A percentile compares a stretch with the other conserved stretches of the same genome.
These are phyloP conservation scores for Phoenix dactylifera DNA, from an alignment of 176 grass and related monocot genomes.

Conservation along the genomic window DNA sequence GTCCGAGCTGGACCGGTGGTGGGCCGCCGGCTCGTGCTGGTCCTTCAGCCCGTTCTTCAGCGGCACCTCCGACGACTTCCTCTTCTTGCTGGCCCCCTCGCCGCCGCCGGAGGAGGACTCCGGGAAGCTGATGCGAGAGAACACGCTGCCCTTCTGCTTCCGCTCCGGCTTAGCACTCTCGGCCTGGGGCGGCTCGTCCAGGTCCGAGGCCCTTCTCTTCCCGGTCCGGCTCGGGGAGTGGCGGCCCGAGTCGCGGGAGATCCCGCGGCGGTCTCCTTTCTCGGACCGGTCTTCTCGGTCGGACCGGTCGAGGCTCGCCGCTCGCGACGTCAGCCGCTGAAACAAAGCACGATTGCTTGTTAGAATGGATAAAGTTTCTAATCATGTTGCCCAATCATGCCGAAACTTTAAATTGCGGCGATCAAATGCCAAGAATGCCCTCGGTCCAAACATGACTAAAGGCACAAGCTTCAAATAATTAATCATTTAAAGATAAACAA, in stretches of 20 bases:
- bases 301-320: conserved; percentile 21
- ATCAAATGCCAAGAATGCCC: too few species aligned
- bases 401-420: too few species aligned
- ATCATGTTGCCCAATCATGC: too few species aligned
- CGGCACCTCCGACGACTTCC: conserved; percentile 32
- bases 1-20: conserved; percentile 1
- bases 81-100: conserved; percentile 38
- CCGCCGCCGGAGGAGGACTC: conserved; percentile 20
- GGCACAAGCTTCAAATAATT: too few species aligned
- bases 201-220: conserved; percentile 66
- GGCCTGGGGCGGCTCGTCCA: conserved; percentile 24
- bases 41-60: conserved; percentile 21
- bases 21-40: not conserved
- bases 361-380: not conserved
- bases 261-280: conserved; percentile 15
- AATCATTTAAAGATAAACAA: too few species aligned
- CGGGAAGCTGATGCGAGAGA: conserved; percentile 94
- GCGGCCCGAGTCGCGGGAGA: conserved; percentile 18
- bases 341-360: not conserved
- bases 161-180: conserved; percentile 18
- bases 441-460: too few species aligned
- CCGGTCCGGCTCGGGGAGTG: conserved; percentile 43
- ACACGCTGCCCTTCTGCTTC: conserved; percentile 76
- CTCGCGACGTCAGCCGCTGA: conserved; percentile 29
- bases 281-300: conserved; percentile 18